Evolutionary conservation across 495 filamentous ascomycete species (phyloP).

Genomic region (Podospora anserina): DNA sequence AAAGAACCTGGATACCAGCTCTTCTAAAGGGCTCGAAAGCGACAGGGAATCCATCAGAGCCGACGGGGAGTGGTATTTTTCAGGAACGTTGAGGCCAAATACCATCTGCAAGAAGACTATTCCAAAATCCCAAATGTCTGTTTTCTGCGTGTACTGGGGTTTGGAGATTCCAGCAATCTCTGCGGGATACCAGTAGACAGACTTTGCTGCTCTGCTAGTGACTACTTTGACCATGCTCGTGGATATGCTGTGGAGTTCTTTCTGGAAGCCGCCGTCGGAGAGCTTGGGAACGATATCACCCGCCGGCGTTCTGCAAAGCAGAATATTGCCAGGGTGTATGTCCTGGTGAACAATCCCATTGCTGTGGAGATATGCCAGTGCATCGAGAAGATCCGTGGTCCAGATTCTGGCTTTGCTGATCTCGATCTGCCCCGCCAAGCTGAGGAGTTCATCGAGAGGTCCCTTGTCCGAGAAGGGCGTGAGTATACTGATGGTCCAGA

Average conservation of each 20-base stretch:
- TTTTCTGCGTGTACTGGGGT: constrained; percentile 66
- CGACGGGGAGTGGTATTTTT: constrained; percentile 74
- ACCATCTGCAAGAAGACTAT: constrained; percentile 88
- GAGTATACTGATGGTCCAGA: constrained; percentile 81
- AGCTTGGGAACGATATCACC: constrained; percentile 64
- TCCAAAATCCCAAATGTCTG: constrained; percentile 93
- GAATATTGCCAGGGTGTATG: constrained; percentile 71
- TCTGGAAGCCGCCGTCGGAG: constrained; percentile 66
- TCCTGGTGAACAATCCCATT: constrained; percentile 77
- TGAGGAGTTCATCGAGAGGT: constrained; percentile 75
- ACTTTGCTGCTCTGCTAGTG: constrained; percentile 60
- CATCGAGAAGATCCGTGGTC: constrained; percentile 88
- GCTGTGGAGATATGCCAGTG: constrained; percentile 78
- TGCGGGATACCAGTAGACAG: constrained; percentile 78
- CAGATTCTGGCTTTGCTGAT: constrained; percentile 73
- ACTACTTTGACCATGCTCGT: constrained; percentile 42
- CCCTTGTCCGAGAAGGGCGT: constrained; percentile 76
- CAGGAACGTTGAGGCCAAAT: constrained; percentile 74
- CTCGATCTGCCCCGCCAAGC: constrained; percentile 68
- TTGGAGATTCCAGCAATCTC: constrained; percentile 64
- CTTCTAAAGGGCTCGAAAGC: constrained; percentile 70
- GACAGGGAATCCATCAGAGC: constrained; percentile 58
- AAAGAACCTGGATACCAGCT: constrained; percentile 80
- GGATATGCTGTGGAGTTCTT: constrained; percentile 57
- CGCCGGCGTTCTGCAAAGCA: constrained; percentile 59